phyloP scores from a whole-genome alignment of 768 basidiomycete species.

The Boletus sensibilis region DNA sequence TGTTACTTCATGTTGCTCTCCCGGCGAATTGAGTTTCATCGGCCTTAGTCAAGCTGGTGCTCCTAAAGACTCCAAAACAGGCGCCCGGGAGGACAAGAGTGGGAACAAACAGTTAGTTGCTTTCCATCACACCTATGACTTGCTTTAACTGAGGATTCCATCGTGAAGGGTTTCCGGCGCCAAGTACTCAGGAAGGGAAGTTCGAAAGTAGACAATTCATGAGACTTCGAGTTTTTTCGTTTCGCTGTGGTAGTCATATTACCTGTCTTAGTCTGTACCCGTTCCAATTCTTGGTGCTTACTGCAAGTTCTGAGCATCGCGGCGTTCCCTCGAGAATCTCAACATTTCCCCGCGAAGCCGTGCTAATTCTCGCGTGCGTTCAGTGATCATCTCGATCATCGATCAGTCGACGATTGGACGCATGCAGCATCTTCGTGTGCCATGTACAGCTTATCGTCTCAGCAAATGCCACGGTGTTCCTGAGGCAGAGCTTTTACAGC shows the following conservation, averaged over 20 bases:
- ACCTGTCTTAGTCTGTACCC: background rate
- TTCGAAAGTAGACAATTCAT: background rate
- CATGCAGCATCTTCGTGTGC: too few relatives aligned
- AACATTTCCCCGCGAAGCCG: background rate
- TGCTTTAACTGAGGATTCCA: background rate
- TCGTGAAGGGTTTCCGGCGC: background rate
- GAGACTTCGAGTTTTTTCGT: background rate
- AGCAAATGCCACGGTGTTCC: too few relatives aligned
- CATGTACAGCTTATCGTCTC: background rate
- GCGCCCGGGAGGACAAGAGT: background rate
- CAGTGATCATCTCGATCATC: too few relatives aligned
- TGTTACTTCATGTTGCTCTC: background rate
- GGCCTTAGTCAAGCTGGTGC: background rate
- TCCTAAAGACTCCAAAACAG: background rate
- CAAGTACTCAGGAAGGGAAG: background rate
- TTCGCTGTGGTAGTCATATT: background rate
- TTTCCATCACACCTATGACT: background rate
- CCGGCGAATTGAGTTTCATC: background rate
- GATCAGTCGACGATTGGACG: too few relatives aligned
- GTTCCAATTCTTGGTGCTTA: background rate
- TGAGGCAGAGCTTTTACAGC: too few relatives aligned
- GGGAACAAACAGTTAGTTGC: background rate
- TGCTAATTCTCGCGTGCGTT: background rate
- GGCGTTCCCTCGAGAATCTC: background rate
- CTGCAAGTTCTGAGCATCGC: background rate